phyloP scores from a whole-genome alignment of 192 early-diverging fungal species.

The Linnemannia exigua region DNA sequence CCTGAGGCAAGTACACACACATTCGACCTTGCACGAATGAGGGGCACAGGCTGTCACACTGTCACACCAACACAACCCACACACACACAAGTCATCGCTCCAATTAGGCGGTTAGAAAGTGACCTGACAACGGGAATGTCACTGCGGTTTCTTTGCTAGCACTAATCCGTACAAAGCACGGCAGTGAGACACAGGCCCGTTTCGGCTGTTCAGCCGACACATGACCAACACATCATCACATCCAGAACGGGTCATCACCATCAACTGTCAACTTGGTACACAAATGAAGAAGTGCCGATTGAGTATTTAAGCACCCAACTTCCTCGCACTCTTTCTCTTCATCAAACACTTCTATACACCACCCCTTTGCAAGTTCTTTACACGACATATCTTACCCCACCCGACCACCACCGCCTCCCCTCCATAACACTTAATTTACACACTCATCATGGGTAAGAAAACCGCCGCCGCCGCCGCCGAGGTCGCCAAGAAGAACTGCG shows the following conservation, averaged over 20 bases:
- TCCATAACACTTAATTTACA: neutral
- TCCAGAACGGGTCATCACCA: neutral
- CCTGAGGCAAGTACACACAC: neutral
- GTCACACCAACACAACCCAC: too few relatives aligned
- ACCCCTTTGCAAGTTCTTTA: neutral
- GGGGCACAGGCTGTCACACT: too few relatives aligned
- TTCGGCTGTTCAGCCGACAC: neutral
- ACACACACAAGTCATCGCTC: too few relatives aligned
- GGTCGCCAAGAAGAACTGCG: conserved; percentile 45
- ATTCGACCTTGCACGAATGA: neutral
- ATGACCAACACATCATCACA: conserved; percentile 7
- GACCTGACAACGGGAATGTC: too few relatives aligned
- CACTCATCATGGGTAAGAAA: conserved; percentile 54
- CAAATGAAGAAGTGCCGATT: neutral
- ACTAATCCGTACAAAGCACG: neutral
- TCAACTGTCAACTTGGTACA: neutral
- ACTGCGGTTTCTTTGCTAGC: neutral
- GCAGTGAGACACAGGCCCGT: neutral
- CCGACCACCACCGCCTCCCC: neutral
- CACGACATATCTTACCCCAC: neutral
- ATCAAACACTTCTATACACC: neutral
- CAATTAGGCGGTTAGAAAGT: too few relatives aligned
- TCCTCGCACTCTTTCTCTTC: neutral
- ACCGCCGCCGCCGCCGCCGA: conserved; percentile 41
- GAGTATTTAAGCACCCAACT: neutral